phyloP scores from a whole-genome alignment of 176 grass and related monocot species.

The Aegilops tauschii region DNA sequence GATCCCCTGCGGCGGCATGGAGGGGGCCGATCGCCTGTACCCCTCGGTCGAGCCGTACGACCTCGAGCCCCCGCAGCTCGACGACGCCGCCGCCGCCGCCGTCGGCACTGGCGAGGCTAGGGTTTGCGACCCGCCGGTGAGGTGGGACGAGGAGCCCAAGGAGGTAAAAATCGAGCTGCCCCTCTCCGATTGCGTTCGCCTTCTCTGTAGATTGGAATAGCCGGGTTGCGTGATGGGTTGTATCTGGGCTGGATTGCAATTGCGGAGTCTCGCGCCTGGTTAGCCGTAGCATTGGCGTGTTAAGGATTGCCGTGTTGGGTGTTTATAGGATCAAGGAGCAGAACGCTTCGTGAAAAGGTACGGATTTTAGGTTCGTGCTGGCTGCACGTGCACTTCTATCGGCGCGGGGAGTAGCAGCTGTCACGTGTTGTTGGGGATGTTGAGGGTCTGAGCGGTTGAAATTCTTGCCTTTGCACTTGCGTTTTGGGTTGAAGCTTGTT shows the following conservation, averaged over 20 bases:
- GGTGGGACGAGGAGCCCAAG: conserved; percentile 40
- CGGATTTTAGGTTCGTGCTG: conserved; percentile 13
- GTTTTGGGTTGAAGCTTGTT: not conserved
- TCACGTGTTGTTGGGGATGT: not conserved
- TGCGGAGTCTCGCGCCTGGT: not conserved
- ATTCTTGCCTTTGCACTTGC: not conserved
- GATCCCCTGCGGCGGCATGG: conserved; percentile 8
- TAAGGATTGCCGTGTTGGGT: not conserved
- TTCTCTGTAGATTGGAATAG: conserved; percentile 10
- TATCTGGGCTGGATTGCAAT: conserved; percentile 1
- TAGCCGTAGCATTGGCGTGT: not conserved
- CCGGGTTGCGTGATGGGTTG: not conserved
- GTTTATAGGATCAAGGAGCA: not conserved
- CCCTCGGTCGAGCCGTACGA: conserved; percentile 32
- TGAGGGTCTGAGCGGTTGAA: not conserved
- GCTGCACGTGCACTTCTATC: not conserved
- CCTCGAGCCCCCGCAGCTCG: conserved; percentile 30
- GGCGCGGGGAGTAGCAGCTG: not conserved
- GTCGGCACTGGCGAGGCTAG: not conserved
- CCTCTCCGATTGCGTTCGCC: not conserved
- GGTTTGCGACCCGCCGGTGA: conserved; percentile 20
- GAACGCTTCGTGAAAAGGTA: not conserved
- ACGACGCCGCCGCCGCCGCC: too few species aligned
- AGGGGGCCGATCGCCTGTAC: conserved; percentile 32
- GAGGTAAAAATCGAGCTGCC: conserved; percentile 2